Evolutionary conservation across 2,329 filamentous ascomycete species (phyloP).

Genomic region (Botrytis aclada): DNA sequence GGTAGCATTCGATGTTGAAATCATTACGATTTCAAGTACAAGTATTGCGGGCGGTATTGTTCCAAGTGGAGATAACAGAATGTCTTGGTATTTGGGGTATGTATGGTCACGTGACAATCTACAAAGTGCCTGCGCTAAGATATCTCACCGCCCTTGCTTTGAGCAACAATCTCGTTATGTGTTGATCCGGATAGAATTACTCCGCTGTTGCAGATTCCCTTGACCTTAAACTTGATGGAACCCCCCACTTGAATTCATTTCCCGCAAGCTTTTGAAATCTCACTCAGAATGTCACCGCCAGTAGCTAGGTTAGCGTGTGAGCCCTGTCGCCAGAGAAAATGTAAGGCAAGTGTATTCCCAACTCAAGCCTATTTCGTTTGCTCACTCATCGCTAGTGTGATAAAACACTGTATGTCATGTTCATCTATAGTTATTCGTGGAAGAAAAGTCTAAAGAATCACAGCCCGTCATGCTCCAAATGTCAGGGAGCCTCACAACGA

Average conservation of each 20-base stretch:
- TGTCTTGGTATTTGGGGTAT: neutral
- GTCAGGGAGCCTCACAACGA: neutral
- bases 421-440: neutral
- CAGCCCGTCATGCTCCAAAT: neutral
- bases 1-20: neutral
- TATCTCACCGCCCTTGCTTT: neutral
- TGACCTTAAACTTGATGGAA: neutral
- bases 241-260: neutral
- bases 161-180: neutral
- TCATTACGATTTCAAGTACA: neutral
- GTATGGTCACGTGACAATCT: neutral
- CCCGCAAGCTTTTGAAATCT: neutral
- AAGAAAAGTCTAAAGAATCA: neutral
- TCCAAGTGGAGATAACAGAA: neutral
- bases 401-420: neutral
- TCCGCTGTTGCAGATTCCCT: neutral
- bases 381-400: neutral
- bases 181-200: neutral
- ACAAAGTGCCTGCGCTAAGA: neutral
- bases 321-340: neutral
- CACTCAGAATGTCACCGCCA: neutral
- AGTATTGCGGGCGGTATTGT: neutral
- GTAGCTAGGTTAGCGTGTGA: neutral
- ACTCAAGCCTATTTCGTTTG: neutral
- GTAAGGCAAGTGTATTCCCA: neutral